A percentile compares a stretch with the other conserved stretches of the same genome.
phyloP scores from a whole-genome alignment of 805 yeast genomes.

The Candida andamanensis region DNA sequence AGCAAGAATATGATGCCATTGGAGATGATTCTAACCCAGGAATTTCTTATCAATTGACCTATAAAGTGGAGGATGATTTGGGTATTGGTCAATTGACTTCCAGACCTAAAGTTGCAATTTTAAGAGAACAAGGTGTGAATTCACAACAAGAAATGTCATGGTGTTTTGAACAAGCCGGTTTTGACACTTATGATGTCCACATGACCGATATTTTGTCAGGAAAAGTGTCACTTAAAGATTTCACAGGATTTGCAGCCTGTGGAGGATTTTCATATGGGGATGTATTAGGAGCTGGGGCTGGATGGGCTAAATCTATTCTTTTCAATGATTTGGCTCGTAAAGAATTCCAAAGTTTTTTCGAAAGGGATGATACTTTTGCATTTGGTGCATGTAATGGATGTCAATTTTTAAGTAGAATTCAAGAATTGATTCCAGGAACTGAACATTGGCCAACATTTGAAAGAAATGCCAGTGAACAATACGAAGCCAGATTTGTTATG shows the following conservation, averaged over 20 bases:
- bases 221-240: conserved; percentile 63
- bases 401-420: conserved; percentile 86
- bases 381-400: conserved; percentile 99
- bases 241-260: conserved; percentile 94
- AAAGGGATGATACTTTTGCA: conserved; percentile 88
- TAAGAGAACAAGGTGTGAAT: conserved; percentile 98
- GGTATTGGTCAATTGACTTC: conserved; percentile 24
- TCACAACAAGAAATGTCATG: conserved; percentile 99
- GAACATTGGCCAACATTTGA: conserved; percentile 96
- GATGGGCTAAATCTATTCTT: conserved; percentile 96
- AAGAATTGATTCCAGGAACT: conserved; percentile 85
- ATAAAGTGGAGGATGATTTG: conserved; percentile 50
- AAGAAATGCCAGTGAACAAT: conserved; percentile 87
- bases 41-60: conserved; percentile 73
- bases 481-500: conserved; percentile 91
- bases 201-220: conserved; percentile 89
- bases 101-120: conserved; percentile 87
- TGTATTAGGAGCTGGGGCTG: conserved; percentile 97
- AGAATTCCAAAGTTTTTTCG: conserved; percentile 79
- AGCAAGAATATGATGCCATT: conserved; percentile 74
- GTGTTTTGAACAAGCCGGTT: conserved; percentile 93
- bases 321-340: conserved; percentile 72
- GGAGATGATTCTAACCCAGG: conserved; percentile 88
- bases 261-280: conserved; percentile 99
- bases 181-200: conserved; percentile 89